Evolutionary conservation across 1,139 yeast species (phyloP), one percentile per base, ranked within the genome.

Genomic region (Saccharomyces pastorianus): DNA sequence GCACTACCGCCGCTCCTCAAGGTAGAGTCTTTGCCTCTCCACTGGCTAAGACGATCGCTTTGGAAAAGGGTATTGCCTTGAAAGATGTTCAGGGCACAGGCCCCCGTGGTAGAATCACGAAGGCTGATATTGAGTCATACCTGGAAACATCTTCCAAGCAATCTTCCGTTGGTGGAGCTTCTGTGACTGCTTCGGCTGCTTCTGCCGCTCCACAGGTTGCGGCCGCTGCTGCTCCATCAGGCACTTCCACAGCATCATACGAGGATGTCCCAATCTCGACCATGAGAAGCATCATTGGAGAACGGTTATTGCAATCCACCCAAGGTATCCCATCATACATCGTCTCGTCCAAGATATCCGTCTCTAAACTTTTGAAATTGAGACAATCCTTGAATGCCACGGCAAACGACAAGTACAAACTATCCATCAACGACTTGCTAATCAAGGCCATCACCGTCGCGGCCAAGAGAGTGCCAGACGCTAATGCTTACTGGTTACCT

Each of bases 401-500:
- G 58, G 87, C 95, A 55, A 87, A 89, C 58, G 97, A 90, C 71
- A 82, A 88, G 71, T 91, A 85, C 82, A 90, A 83, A 77, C 79
- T 93, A 68, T 90, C 98, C 17, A 91, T 93, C 67, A 93, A 95
- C 73, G 99, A 93, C 73, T 81, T 93, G 68, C 80, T 93, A 70
- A 82, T 95, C 75, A 93, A 93, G 80, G 98, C 98, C 57, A 81
- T 93, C 67, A 91, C 97, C 54, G 81, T 82, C 66, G 97, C 99
- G 54, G 83, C 89, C 59, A 79, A 79, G 72, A 84, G 93, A 74
- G 96, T 91, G 51, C 99, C 99, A 60, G 91, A 85, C 66, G 96
- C 84, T 65, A 93, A 95, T 78, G 82, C 97, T 44, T 87, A 93
- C 71, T 93, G 97, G 95, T 80, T 93, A 67, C 96, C 87, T 69